phyloP scores from a whole-genome alignment of 768 basidiomycete genomes.

The Ramaria sp. region DNA sequence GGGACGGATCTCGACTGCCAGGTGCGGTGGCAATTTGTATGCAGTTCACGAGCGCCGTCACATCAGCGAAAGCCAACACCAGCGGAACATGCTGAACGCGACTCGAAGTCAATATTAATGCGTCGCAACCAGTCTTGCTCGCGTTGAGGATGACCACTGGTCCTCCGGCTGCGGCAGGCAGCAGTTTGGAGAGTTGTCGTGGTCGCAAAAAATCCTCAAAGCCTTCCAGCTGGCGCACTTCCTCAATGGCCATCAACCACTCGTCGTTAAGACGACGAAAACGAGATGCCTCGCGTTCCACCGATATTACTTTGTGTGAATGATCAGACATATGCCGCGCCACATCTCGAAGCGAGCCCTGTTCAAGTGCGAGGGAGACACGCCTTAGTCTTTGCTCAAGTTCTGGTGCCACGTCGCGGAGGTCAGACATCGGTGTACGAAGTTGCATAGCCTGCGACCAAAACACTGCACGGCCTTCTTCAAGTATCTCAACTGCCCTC shows the following conservation, averaged over 20 bases:
- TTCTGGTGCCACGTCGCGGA: neutral
- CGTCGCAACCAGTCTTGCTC: slow-evolving; percentile 11
- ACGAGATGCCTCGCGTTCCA: slow-evolving; percentile 12
- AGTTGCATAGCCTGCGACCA: slow-evolving; percentile 21
- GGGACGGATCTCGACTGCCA: too few relatives aligned
- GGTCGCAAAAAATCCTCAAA: slow-evolving; percentile 15
- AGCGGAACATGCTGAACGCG: too few relatives aligned
- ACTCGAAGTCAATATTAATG: slow-evolving; percentile 6
- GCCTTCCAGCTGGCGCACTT: slow-evolving; percentile 10
- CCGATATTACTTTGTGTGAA: neutral
- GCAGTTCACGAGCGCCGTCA: neutral
- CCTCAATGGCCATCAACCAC: slow-evolving; percentile 16
- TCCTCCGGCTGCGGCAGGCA: slow-evolving; percentile 11
- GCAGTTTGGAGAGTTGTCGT: slow-evolving; percentile 8
- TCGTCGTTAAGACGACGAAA: slow-evolving; percentile 16
- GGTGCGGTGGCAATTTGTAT: too few relatives aligned
- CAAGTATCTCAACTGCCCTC: slow-evolving; percentile 22
- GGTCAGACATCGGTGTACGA: slow-evolving; percentile 13
- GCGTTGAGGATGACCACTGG: slow-evolving; percentile 16
- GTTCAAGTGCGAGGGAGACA: slow-evolving; percentile 2
- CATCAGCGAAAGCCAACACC: neutral
- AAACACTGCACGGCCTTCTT: slow-evolving; percentile 23
- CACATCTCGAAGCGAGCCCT: too few relatives aligned
- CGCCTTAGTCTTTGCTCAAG: slow-evolving; percentile 16
- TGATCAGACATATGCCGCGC: neutral